Base-by-base conservation (phyloP, 2,329 filamentous ascomycete species). In the Xylariaceae sp. region DNA sequence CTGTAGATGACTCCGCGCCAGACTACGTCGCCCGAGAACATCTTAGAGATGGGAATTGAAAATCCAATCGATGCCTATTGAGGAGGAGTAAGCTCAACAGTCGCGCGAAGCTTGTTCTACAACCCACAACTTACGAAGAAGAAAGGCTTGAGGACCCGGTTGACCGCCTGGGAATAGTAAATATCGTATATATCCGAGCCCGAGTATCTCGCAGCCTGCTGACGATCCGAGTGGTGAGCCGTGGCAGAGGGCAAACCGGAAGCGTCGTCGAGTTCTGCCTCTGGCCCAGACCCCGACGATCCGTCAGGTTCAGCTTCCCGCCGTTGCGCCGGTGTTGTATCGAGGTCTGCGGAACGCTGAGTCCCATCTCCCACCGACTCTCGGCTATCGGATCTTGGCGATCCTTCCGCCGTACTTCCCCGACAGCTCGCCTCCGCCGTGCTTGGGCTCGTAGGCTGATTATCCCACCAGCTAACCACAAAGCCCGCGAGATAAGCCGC, bases 1-100 rank as follows among this genome's bases (percentile, higher is more conserved):
- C 87, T 79, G 65, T 93, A 95, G 0, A 92, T 79, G 0, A 92
- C 59, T 0, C 90, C 90, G 10, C 85, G 83, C 90, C 89, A 95
- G 1, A 92, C 73, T 0, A 89, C 78, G 0, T 74, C 66, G 0
- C 82, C 82, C 0, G 70, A 69, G 64, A 92, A 93, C 78, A 95
- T 85, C 5, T 83, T 74, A 0, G 81, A 83, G 26, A 93, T 87
- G 0, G 90, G 90, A 1, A 95, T 89, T 0, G 89, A 87, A 67
- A 93, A 93, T 0, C 90, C 90, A 37, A 93, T 88, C 0, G 81
- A 84, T 0, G 81, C 78, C 78, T 80, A 1, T 20, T 26, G 23
- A 26, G 9, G 23, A 26, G 9, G 4, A 9, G 23, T 37, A 37
- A 37, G 9, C 32, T 16, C 6, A 14, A 16, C 32, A 16, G 5